Conservation (phyloP, 495 filamentous ascomycete species). For the Trichoderma virens region DNA sequence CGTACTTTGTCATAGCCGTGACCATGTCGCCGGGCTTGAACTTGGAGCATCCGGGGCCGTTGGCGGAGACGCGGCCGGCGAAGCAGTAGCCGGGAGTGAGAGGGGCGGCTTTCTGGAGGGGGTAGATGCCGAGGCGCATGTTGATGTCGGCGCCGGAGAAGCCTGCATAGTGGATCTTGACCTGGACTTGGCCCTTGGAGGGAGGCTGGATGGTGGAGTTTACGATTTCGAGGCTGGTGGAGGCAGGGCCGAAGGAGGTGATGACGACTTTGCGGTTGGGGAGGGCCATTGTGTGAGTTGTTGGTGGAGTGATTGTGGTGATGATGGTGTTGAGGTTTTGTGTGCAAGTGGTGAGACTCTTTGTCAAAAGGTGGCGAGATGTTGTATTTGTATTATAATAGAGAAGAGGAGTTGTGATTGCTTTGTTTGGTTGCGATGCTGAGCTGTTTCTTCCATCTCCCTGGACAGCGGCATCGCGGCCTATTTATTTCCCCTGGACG, state of each 20-base stretch:
- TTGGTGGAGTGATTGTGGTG: background rate
- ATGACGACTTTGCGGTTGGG: conserved; percentile 37
- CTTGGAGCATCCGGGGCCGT: conserved; percentile 20
- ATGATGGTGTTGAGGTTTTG: background rate
- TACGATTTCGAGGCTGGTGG: conserved; percentile 23
- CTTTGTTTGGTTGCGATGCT: too few species aligned
- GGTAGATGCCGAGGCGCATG: conserved; percentile 37
- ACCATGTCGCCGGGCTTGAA: conserved; percentile 29
- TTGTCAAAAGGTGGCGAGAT: background rate
- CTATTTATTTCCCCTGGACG: background rate
- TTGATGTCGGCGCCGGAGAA: conserved; percentile 35
- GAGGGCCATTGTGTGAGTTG: conserved; percentile 5
- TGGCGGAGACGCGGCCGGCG: conserved; percentile 26
- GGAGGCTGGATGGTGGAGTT: conserved; percentile 23
- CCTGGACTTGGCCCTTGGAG: conserved; percentile 28
- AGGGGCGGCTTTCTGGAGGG: conserved; percentile 29
- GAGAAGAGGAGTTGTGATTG: too few species aligned
- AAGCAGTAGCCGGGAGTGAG: conserved; percentile 36
- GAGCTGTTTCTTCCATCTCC: too few species aligned
- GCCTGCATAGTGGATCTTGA: conserved; percentile 31
- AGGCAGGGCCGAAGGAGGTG: conserved; percentile 26
- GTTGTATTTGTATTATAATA: too few species aligned
- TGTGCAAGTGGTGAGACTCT: background rate
- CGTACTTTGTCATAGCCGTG: conserved; percentile 31
- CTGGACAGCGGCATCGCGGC: background rate